A percentile compares a stretch with the other conserved stretches of the same genome.
phyloP scores from a whole-genome alignment of 176 grass and related monocot genomes.

The Ananas comosus region DNA sequence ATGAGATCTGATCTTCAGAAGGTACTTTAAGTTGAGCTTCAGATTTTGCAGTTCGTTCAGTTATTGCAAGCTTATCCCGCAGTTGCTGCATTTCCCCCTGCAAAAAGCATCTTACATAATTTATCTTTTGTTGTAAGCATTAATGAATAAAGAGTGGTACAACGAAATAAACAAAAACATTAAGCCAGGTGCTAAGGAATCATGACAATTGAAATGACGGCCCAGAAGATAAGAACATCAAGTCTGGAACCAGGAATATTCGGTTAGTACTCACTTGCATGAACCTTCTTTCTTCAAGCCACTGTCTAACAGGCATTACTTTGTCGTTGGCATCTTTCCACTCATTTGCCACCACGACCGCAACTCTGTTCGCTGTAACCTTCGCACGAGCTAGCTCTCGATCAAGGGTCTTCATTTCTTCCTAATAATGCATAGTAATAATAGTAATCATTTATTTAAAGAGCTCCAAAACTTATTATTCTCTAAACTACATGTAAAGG shows the following conservation, averaged over 20 bases:
- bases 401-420: constrained; percentile 95
- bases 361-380: constrained; percentile 92
- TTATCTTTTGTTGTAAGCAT: neutral
- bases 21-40: constrained; percentile 92
- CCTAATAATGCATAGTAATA: constrained; percentile 32
- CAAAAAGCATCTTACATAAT: constrained; percentile 8
- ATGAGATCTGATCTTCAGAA: neutral
- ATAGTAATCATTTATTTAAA: neutral
- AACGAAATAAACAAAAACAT: constrained; percentile 19
- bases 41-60: constrained; percentile 71
- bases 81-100: constrained; percentile 99
- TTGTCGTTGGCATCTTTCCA: constrained; percentile 99
- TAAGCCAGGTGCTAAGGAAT: too few relatives aligned
- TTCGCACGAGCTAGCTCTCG: constrained; percentile 90
- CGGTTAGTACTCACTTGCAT: constrained; percentile 52
- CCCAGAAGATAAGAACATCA: neutral
- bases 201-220: too few relatives aligned
- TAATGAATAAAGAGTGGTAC: constrained; percentile 7
- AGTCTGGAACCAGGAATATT: neutral
- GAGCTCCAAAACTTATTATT: neutral
- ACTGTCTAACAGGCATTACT: constrained; percentile 99
- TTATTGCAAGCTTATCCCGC: constrained; percentile 83
- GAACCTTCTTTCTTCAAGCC: constrained; percentile 85
- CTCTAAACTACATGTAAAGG: constrained; percentile 21
- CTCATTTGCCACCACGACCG: constrained; percentile 98